phyloP scores from a whole-genome alignment of 768 basidiomycete species.

The Strobilomyces dryophilus region DNA sequence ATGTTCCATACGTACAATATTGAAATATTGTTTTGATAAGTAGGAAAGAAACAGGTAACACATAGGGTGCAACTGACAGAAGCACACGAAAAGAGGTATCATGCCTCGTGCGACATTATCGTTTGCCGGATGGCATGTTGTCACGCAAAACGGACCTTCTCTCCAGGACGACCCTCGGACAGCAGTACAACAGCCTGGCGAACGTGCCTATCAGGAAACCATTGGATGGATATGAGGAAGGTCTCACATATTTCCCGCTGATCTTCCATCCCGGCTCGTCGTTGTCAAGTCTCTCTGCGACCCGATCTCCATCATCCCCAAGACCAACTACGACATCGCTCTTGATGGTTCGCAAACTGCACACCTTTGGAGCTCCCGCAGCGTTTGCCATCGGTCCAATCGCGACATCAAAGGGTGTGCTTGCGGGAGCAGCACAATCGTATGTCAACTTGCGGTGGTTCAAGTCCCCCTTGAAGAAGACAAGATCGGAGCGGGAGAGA shows the following conservation, averaged over 20 bases:
- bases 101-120: neutral
- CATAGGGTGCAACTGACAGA: neutral
- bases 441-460: constrained; percentile 91
- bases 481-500: constrained; percentile 84
- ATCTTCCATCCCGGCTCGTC: constrained; percentile 95
- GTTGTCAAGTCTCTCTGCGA: constrained; percentile 78
- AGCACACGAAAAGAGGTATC: constrained; percentile 1
- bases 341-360: constrained; percentile 89
- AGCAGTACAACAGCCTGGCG: constrained; percentile 79
- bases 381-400: constrained; percentile 91
- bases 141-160: constrained; percentile 76
- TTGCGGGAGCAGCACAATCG: constrained; percentile 80
- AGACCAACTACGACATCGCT: constrained; percentile 92
- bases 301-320: constrained; percentile 59
- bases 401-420: constrained; percentile 84
- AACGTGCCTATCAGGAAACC: constrained; percentile 11
- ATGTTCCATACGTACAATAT: constrained; percentile 3
- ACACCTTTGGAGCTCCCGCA: constrained; percentile 83
- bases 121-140: neutral
- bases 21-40: neutral
- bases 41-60: neutral
- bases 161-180: constrained; percentile 85
- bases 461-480: constrained; percentile 91
- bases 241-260: constrained; percentile 84
- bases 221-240: neutral